Evolutionary conservation across 2,329 filamentous ascomycete genomes (phyloP).

Genomic region (Ascochyta clinopodiicola): DNA sequence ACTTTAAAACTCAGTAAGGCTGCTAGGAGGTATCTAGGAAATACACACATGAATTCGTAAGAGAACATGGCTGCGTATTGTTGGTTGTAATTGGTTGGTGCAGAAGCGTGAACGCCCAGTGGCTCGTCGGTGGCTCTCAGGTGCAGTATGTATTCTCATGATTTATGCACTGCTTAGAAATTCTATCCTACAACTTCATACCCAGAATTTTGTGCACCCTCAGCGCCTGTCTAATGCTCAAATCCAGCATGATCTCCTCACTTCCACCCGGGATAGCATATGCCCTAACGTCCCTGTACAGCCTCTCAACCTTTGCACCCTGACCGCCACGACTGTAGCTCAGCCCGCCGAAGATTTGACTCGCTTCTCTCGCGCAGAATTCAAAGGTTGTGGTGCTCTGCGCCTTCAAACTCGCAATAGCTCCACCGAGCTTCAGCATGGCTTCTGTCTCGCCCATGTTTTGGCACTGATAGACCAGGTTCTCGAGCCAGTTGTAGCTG

Average conservation of each 20-base stretch:
- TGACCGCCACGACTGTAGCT: conserved; percentile 93
- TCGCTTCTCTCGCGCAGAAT: conserved; percentile 95
- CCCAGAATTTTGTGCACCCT: conserved; percentile 88
- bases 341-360: conserved; percentile 95
- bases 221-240: conserved; percentile 90
- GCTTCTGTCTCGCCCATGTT: conserved; percentile 94
- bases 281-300: conserved; percentile 93
- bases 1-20: no score
- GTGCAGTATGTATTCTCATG: background rate
- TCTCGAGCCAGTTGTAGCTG: conserved; percentile 96
- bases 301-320: conserved; percentile 90
- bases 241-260: conserved; percentile 98
- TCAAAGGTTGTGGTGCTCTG: conserved; percentile 95
- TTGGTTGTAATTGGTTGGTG: no score
- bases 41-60: no score
- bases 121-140: no score
- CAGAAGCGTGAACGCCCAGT: no score
- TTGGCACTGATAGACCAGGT: conserved; percentile 89
- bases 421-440: conserved; percentile 92
- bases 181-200: conserved; percentile 81
- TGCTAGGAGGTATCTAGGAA: no score
- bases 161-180: background rate
- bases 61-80: no score
- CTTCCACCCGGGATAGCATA: conserved; percentile 94
- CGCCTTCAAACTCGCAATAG: conserved; percentile 92